Evolutionary conservation across 345 rosid species (phyloP), one percentile per base, ranked within the genome.

Genomic region (Gossypium turneri): DNA sequence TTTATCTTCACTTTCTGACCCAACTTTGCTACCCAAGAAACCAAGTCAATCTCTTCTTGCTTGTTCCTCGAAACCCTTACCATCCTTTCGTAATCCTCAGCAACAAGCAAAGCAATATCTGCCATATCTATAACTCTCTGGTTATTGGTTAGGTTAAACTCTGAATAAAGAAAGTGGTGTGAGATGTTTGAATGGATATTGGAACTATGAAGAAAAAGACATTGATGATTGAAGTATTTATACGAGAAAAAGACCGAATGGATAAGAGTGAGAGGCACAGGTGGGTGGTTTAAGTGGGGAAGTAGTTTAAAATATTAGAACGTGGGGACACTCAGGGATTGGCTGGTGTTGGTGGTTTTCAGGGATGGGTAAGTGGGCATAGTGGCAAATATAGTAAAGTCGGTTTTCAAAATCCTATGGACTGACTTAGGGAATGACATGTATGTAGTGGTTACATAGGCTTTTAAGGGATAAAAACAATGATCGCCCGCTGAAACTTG

Each of bases 101-200:
- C 91, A 15, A 87, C 90, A 76, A 89, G 62, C 44, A 87, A 79
- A 43, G 93, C 93, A 67, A 89, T 89, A 45, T 89, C 93, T 3
- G 93, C 82, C 93, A 89, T 41, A 17, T 20, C 20, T 53, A 8
- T 2, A 57, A 56, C 20, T n/a, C 20, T 60, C 10, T 10, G 38
- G 1, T 34, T 34, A 34, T 34, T 11, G 7, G 11, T 24, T 8
- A 12, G 4, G 11, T 38, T 3, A 1, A 17, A 9, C 11, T 5
- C 48, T 38, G 27, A 22, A 20, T 38, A 61, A 50, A 9, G 16
- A 9, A 60, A 24, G 13, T 13, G 9, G 2, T 38, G 47, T 20
- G 16, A 17, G 1, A 19, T 11, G 15, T 9, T 47, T 7, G 15
- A 10, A 45, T 61, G 24, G 27, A 45, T 44, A 56, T 19, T 56